Conservation (phyloP, 768 basidiomycete genomes). For the Phallus indusiatus region DNA sequence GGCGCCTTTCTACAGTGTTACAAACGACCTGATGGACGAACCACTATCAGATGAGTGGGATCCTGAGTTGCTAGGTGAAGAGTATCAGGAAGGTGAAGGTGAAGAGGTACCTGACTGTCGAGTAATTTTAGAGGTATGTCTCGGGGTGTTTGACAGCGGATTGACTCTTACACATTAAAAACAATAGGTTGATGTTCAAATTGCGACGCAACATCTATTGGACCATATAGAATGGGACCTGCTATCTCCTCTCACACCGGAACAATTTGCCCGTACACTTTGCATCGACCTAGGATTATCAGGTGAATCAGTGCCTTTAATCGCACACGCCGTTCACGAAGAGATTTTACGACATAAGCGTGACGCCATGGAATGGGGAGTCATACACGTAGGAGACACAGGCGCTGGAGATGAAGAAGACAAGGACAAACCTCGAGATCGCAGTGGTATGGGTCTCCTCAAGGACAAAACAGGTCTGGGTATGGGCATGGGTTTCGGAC, state of each 20-base stretch:
- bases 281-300: constrained; percentile 81
- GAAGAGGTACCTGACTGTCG: constrained; percentile 70
- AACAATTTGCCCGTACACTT: constrained; percentile 70
- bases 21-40: constrained; percentile 13
- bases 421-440: constrained; percentile 31
- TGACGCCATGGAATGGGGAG: constrained; percentile 90
- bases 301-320: constrained; percentile 79
- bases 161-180: constrained; percentile 5
- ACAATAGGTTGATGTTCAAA: constrained; percentile 91
- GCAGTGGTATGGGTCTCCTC: constrained; percentile 44
- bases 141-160: constrained; percentile 5
- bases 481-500: constrained; percentile 49
- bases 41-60: constrained; percentile 33
- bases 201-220: constrained; percentile 80
- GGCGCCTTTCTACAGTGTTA: constrained; percentile 5
- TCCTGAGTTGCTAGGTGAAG: constrained; percentile 36
- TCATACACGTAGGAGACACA: constrained; percentile 49
- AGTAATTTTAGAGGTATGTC: constrained; percentile 66
- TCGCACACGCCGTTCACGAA: constrained; percentile 91
- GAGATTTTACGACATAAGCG: constrained; percentile 93
- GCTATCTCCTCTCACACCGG: constrained; percentile 84
- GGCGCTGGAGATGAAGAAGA: constrained; percentile 10
- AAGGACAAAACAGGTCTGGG: constrained; percentile 81
- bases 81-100: constrained; percentile 25
- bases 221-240: constrained; percentile 99